Base-by-base conservation (phyloP, 2,329 filamentous ascomycete genomes). In the Cladosporium colombiae region DNA sequence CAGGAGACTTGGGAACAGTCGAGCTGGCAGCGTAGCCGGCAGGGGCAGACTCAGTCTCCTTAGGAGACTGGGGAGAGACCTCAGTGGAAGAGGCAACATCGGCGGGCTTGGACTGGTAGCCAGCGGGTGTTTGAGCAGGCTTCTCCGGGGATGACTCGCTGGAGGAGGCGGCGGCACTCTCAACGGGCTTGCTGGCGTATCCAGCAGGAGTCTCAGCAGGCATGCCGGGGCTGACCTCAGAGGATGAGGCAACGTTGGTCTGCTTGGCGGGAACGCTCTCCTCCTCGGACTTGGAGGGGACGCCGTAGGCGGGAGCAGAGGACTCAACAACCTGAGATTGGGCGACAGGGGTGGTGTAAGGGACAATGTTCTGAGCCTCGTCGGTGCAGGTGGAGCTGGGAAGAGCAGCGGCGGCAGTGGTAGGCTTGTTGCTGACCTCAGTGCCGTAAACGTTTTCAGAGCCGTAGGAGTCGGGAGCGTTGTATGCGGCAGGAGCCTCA, bases 401-500 rank as follows among this genome's bases (percentile, higher is more conserved):
- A n/a, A 33, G 16, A 40, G 64, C n/a, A 29, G 35, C 35, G 40
- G 37, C 57, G 53, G 60, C 49, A 37, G 64, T 31, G 55, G 64
- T 64, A 25, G 27, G 50, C 61, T 63, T 52, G 64, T 64, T 60
- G 37, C 31, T 40, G 53, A 67, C 59, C 60, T 64, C 49, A n/a
- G 67, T 67, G 50, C 62, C 65, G 66, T 64, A 67, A 49, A 69
- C 58, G 31, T 58, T 62, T 62, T 65, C 62, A 25, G 52, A 49
- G 16, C 50, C 61, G 50, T 63, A 63, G 25, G 60, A 40, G 49
- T 49, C 46, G n/a, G 60, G 61, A 29, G 64, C 57, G 33, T 56
- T 35, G 57, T 59, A 59, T 23, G 58, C 58, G 35, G 58, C 58
- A n/a, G 58, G 58, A 29, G 59, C 59, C 29, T 50, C 27, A 1